phyloP scores from a whole-genome alignment of 331 rosid genomes.

The Prunus yedoensis region DNA sequence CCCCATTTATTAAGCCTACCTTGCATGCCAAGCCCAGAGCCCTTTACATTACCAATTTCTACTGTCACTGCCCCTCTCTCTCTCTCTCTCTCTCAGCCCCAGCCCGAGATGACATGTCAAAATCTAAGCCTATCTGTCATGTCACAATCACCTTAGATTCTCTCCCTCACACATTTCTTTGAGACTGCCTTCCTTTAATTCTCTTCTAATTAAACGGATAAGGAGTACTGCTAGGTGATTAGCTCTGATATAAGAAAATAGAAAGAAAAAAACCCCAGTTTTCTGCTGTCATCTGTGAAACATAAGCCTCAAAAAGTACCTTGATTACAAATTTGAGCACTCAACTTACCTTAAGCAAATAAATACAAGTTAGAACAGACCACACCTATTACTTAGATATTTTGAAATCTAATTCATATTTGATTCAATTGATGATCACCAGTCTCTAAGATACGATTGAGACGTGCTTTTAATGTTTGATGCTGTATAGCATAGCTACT shows the following conservation, averaged over 20 bases:
- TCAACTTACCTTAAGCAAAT: no score
- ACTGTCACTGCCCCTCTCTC: not conserved
- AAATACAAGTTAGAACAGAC: no score
- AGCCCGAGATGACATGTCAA: conserved; percentile 50
- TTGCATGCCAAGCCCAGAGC: not conserved
- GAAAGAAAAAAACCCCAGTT: no score
- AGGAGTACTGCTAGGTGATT: not conserved
- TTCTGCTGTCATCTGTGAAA: no score
- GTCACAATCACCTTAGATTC: conserved; percentile 51
- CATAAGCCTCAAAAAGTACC: no score
- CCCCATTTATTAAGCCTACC: conserved; percentile 2
- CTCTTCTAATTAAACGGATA: not conserved
- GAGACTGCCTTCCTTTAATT: conserved; percentile 1
- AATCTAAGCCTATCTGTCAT: conserved; percentile 48
- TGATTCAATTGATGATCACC: not conserved
- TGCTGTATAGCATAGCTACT: not conserved
- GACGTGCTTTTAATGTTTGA: conserved; percentile 17
- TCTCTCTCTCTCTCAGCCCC: not conserved
- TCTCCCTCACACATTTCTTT: conserved; percentile 15
- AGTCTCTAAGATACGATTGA: not conserved
- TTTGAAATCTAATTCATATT: not conserved
- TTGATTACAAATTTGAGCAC: no score
- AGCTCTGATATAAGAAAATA: no score
- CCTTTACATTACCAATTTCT: not conserved
- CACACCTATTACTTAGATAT: no score